Conservation (phyloP, 148 eudicot genomes). For the Chenopodium formosanum region DNA sequence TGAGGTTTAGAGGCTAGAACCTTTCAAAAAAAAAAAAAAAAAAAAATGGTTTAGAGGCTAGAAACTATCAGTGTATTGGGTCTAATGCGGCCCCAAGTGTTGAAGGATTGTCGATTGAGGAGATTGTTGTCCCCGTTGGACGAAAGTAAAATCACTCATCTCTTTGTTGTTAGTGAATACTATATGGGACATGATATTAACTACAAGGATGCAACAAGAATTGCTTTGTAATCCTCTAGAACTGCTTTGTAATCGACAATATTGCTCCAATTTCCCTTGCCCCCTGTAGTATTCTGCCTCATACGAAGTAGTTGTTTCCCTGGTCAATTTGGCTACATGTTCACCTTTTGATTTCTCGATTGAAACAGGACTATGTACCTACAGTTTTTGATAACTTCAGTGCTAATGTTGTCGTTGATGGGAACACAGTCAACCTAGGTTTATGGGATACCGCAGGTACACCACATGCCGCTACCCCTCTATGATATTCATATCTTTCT, state of each 20-base stretch:
- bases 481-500: too few relatives aligned
- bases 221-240: too few relatives aligned
- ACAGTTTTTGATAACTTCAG: constrained; percentile 57
- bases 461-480: background rate
- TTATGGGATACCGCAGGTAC: constrained; percentile 53
- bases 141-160: background rate
- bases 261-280: too few relatives aligned
- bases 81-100: background rate
- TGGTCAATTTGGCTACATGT: background rate
- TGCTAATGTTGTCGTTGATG: constrained; percentile 53
- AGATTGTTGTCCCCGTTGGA: background rate
- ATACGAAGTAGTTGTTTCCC: too few relatives aligned
- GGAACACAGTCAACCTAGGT: constrained; percentile 48
- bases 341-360: background rate
- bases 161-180: too few relatives aligned
- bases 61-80: background rate
- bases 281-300: too few relatives aligned
- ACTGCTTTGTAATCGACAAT: too few relatives aligned
- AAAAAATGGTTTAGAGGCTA: background rate
- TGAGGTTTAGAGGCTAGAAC: background rate
- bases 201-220: too few relatives aligned
- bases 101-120: background rate
- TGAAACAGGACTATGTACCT: constrained; percentile 48
- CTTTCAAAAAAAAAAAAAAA: too few relatives aligned
- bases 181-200: too few relatives aligned